Percentiles rank a stretch among this genome's conserved stretches.
Evolutionary conservation across 345 rosid species (phyloP).

Genomic region (Hibiscus mutabilis): DNA sequence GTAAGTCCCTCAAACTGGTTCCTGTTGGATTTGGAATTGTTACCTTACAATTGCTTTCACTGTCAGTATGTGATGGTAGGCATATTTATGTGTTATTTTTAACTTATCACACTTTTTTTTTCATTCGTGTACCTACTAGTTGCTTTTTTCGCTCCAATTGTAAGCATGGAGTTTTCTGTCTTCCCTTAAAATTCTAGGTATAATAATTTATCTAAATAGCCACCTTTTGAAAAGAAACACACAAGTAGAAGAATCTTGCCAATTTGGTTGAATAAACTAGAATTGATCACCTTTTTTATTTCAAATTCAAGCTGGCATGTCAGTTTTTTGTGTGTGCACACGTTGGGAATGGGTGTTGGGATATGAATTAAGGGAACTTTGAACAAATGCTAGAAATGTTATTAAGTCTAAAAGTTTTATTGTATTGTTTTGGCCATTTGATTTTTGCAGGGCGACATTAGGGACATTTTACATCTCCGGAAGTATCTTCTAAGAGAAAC

Average conservation of each 20-base stretch:
- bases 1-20: slow-evolving; percentile 38
- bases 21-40: slow-evolving; percentile 8
- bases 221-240: not conserved
- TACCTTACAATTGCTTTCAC: not conserved
- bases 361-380: not conserved
- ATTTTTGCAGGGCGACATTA: slow-evolving; percentile 63
- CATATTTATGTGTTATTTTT: not conserved
- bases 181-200: not conserved
- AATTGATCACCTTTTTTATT: not conserved
- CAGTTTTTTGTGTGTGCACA: not conserved
- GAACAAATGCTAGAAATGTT: not conserved
- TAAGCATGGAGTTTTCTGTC: not conserved
- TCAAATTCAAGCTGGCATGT: not conserved
- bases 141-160: not conserved
- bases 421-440: not conserved
- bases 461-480: slow-evolving; percentile 67
- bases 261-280: not conserved
- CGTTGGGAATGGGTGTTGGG: not conserved
- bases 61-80: not conserved
- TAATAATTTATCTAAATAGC: not conserved
- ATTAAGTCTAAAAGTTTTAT: not conserved
- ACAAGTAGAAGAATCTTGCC: not conserved
- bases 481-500: slow-evolving; percentile 61
- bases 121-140: not conserved
- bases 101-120: not conserved